A percentile compares a stretch with the other conserved stretches of the same genome.
Conservation (phyloP, 2,329 filamentous ascomycete genomes). For the Claviceps maximensis region DNA sequence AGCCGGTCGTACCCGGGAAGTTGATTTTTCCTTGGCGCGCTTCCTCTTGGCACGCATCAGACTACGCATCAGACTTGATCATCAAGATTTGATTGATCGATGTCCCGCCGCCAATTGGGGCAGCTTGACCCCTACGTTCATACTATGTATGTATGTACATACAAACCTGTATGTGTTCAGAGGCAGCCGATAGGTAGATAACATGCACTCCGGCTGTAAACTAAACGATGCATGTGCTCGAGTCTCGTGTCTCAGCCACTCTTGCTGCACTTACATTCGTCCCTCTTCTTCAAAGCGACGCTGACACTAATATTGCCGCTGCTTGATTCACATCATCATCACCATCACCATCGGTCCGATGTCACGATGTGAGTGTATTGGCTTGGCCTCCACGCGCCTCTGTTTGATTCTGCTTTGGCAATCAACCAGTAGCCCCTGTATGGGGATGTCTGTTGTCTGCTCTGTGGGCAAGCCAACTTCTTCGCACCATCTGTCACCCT, state of each 20-base stretch:
- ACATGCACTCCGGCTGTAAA: too few relatives aligned
- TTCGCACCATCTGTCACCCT: not conserved
- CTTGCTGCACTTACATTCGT: not conserved
- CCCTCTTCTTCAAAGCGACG: not conserved
- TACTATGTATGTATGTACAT: too few relatives aligned
- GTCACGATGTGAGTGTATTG: not conserved
- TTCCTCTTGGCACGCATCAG: not conserved
- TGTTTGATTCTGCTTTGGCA: not conserved
- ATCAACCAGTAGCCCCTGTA: not conserved
- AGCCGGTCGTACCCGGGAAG: constrained; percentile 1
- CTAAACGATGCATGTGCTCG: not conserved
- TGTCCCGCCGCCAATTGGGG: not conserved
- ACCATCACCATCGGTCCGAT: not conserved
- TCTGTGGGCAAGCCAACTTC: not conserved
- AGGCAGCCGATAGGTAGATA: too few relatives aligned
- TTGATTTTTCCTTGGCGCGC: not conserved
- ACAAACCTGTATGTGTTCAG: too few relatives aligned
- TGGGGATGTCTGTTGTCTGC: too few relatives aligned
- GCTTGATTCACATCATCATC: not conserved
- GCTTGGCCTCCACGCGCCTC: not conserved
- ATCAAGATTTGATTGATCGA: too few relatives aligned
- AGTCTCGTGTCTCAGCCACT: not conserved
- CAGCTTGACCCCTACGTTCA: not conserved
- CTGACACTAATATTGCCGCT: not conserved
- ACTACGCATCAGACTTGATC: too few relatives aligned